A percentile compares a stretch with the other conserved stretches of the same genome.
phyloP scores from a whole-genome alignment of 495 filamentous ascomycete species.

The Hypoxylon fuscum region DNA sequence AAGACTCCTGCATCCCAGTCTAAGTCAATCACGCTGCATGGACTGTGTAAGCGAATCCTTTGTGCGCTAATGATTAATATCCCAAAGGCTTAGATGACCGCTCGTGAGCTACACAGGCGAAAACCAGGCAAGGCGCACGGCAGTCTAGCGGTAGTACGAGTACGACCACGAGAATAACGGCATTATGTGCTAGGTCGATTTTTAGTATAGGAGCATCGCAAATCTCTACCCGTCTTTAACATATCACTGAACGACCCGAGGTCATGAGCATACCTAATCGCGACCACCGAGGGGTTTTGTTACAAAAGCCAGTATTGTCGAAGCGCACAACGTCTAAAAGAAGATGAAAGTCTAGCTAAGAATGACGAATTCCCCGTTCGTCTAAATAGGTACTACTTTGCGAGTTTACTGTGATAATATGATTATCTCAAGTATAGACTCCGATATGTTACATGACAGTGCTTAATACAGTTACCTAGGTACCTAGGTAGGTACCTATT shows the following conservation, averaged over 20 bases:
- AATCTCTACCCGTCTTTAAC: slow-evolving; percentile 1
- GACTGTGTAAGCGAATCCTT: not conserved
- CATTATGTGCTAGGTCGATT: not conserved
- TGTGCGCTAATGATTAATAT: not conserved
- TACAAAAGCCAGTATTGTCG: no score
- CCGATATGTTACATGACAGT: no score
- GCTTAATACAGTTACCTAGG: no score
- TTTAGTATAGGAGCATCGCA: slow-evolving; percentile 10
- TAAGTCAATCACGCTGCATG: no score
- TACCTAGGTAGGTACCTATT: slow-evolving; percentile 18
- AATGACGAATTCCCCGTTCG: no score
- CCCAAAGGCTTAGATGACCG: not conserved
- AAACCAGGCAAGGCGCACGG: not conserved
- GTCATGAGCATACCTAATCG: not conserved
- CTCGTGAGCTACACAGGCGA: not conserved
- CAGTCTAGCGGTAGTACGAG: slow-evolving; percentile 5
- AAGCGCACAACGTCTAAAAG: no score
- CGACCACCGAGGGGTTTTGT: not conserved
- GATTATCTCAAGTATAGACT: no score
- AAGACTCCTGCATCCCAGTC: no score
- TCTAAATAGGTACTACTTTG: no score
- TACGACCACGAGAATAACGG: slow-evolving; percentile 2
- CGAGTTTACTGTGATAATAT: no score
- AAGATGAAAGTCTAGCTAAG: no score
- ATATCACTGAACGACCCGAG: not conserved